A percentile compares a stretch with the other conserved stretches of the same genome.
phyloP scores from a whole-genome alignment of 164 flowering plant genomes.

The Echeveria elegans region DNA sequence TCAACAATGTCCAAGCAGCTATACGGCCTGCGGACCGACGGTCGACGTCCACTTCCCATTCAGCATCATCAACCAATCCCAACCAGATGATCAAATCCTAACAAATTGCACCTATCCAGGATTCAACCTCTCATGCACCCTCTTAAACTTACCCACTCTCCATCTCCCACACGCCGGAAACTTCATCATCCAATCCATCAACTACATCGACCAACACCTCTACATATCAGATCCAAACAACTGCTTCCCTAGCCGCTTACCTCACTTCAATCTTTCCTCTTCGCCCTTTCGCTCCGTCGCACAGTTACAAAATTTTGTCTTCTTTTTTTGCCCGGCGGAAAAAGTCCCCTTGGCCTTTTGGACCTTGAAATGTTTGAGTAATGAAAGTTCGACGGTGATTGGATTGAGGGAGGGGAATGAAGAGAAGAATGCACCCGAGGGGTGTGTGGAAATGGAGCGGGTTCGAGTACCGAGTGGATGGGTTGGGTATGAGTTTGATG shows the following conservation, averaged over 20 bases:
- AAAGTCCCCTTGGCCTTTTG: not conserved
- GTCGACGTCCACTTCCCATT: not conserved
- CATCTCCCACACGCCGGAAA: no score
- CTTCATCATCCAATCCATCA: no score
- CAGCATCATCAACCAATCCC: not conserved
- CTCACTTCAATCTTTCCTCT: no score
- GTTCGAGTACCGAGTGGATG: not conserved
- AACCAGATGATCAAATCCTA: not conserved
- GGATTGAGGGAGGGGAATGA: not conserved
- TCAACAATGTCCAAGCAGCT: not conserved
- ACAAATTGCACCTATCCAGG: not conserved
- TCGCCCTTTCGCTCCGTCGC: not conserved
- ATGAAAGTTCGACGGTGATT: not conserved
- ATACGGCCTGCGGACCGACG: not conserved
- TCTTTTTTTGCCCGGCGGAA: not conserved
- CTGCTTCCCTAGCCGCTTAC: no score
- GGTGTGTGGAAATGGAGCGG: not conserved
- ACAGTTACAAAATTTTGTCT: not conserved
- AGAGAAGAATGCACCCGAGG: not conserved
- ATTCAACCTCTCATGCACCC: slow-evolving; percentile 3
- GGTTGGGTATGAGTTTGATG: not conserved
- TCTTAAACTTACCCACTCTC: no score
- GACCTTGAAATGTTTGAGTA: not conserved
- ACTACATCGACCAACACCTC: no score
- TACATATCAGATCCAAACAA: no score